phyloP scores from a whole-genome alignment of 768 basidiomycete species.

The Mycena maculata region DNA sequence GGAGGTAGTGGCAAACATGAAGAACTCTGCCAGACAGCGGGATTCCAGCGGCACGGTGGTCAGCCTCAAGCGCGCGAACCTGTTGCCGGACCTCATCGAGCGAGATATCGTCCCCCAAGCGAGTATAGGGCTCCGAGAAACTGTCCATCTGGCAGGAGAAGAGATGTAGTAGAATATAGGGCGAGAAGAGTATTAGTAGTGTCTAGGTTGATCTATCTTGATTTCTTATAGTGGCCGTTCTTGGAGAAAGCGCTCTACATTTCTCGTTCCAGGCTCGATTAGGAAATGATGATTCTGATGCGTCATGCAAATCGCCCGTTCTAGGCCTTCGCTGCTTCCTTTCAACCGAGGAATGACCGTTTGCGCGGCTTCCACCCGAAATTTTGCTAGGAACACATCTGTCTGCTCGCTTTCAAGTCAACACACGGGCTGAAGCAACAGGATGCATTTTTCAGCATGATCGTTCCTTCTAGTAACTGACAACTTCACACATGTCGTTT shows the following conservation, averaged over 20 bases:
- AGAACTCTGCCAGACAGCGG: slow-evolving; percentile 89
- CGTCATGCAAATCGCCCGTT: too few relatives aligned
- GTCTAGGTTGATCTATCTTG: slow-evolving; percentile 30
- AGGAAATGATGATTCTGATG: too few relatives aligned
- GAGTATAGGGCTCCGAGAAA: slow-evolving; percentile 77
- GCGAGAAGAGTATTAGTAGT: slow-evolving; percentile 40
- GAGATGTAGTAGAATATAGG: slow-evolving; percentile 36
- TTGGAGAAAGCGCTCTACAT: neutral
- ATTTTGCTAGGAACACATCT: too few relatives aligned
- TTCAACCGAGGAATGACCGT: too few relatives aligned
- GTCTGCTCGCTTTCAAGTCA: too few relatives aligned
- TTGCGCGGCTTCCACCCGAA: neutral
- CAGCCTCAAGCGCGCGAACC: slow-evolving; percentile 76
- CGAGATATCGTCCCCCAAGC: slow-evolving; percentile 72
- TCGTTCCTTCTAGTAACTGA: too few relatives aligned
- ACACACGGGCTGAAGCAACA: too few relatives aligned
- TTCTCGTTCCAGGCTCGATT: too few relatives aligned
- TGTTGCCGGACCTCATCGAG: slow-evolving; percentile 80
- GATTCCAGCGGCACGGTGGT: slow-evolving; percentile 76
- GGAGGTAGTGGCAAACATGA: slow-evolving; percentile 92
- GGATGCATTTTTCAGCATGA: too few relatives aligned
- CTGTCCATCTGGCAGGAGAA: slow-evolving; percentile 66
- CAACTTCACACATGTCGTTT: too few relatives aligned
- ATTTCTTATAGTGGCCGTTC: neutral
- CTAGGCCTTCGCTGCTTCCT: too few relatives aligned